Evolutionary conservation across 768 basidiomycete species (phyloP).

Genomic region (Rhizopogon vinicolor): DNA sequence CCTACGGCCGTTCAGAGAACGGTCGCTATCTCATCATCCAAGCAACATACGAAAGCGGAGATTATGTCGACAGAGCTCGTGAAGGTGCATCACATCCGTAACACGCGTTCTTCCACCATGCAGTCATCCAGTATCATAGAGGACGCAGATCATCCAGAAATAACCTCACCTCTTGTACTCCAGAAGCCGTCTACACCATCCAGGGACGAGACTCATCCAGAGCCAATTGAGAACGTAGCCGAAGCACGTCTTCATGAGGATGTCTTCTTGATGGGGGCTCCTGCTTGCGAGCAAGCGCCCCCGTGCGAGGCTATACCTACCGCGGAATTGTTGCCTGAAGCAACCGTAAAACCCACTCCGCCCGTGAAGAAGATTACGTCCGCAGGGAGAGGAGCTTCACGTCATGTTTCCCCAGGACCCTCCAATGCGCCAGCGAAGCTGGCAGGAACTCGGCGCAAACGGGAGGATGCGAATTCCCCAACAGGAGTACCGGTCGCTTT

Average conservation of each 20-base stretch:
- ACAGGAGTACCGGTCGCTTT: neutral
- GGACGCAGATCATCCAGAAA: neutral
- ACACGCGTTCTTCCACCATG: neutral
- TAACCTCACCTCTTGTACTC: neutral
- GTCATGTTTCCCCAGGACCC: neutral
- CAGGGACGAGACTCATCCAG: neutral
- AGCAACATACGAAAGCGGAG: neutral
- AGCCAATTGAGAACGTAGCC: neutral
- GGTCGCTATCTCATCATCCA: neutral
- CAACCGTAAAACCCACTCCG: neutral
- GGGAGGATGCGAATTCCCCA: conserved; percentile 10
- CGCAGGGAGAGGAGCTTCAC: neutral
- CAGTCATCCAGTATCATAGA: neutral
- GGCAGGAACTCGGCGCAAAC: conserved; percentile 23
- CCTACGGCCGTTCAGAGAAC: neutral
- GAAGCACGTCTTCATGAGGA: neutral
- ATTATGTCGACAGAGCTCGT: neutral
- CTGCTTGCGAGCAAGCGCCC: neutral
- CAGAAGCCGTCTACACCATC: neutral
- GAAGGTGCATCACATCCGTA: neutral
- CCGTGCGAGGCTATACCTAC: neutral
- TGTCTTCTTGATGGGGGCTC: neutral
- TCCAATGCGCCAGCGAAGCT: conserved; percentile 7
- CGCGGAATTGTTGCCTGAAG: neutral
- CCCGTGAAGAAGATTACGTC: neutral